Evolutionary conservation across 345 rosid genomes (phyloP), one percentile per base, ranked within the genome.

Genomic region (Draba incana): DNA sequence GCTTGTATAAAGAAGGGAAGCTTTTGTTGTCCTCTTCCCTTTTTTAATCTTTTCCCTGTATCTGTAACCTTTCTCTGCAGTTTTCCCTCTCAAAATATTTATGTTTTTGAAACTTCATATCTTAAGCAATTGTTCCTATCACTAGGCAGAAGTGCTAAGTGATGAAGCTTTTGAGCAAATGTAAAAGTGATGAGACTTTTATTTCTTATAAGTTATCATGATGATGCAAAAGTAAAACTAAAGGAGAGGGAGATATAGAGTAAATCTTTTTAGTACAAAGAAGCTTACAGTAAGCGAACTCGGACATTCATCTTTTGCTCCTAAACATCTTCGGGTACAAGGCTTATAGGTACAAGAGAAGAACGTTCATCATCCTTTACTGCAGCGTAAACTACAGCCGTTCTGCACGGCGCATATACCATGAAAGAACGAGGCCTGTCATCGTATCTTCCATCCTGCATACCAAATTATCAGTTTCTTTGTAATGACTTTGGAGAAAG

Each of bases 331-430:
- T 74, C 73, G 3, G 73, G 58, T 13, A 66, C 6, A 7, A 66
- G 68, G 68, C 72, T 9, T 51, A 60, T 45, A 45, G 77, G 63
- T 12, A 59, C 48, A 4, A 31, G 44, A 45, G 72, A 33, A 25
- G 77, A 66, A 35, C 28, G 43, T 25, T 74, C 73, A 27, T 80
- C 76, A 67, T 72, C 78, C 41, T 90, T 85, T 56, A 79, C 88
- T 44, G 86, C 74, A 25, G 89, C 96, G 43, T 90, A 93, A 14
- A 93, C 97, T 53, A 86, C 92, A 25, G 94, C 96, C 1, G 96
- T 87, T 80, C 97, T 86, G 66, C 82, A 68, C 4, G 98, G 98
- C 5, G 98, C 82, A 71, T 93, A 90, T 31, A 93, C 88, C 81
- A 81, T 57, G 81, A 93, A 81, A 38, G 91, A 93, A 53, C 80